phyloP scores from a whole-genome alignment of 2,329 filamentous ascomycete species.

The Colletotrichum horii region DNA sequence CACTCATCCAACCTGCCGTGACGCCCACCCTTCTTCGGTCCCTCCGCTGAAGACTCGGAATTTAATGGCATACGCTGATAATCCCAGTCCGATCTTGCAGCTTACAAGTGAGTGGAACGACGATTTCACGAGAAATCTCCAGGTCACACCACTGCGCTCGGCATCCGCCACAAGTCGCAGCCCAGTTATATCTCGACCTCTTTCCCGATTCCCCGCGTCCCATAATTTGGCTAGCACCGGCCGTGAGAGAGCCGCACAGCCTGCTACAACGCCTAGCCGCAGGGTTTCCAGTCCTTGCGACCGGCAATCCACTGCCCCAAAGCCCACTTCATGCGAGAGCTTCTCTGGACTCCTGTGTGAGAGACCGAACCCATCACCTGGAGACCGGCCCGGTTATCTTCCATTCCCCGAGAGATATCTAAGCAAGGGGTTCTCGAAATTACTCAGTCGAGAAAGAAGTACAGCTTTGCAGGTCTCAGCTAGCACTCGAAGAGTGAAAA shows the following conservation, averaged over 20 bases:
- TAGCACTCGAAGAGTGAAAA: background rate
- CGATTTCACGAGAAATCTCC: background rate
- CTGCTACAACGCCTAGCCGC: background rate
- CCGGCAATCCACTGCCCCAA: background rate
- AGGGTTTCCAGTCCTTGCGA: background rate
- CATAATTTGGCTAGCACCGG: background rate
- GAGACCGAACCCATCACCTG: background rate
- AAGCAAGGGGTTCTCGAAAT: background rate
- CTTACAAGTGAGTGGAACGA: background rate
- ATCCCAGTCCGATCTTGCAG: background rate
- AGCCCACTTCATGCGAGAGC: background rate
- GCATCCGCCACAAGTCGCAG: background rate
- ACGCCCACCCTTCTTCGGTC: background rate
- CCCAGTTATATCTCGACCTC: background rate
- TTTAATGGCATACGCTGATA: background rate
- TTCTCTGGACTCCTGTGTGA: background rate
- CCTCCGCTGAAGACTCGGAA: background rate
- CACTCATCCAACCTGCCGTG: background rate
- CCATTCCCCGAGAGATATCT: background rate
- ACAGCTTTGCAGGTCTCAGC: conserved; percentile 13
- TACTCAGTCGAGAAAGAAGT: background rate
- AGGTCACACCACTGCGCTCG: background rate
- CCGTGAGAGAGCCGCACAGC: background rate
- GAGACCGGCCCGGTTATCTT: background rate
- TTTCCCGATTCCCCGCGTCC: background rate